Evolutionary conservation across 1,139 yeast species (phyloP).

Genomic region (Geotrichum aggregatum): DNA sequence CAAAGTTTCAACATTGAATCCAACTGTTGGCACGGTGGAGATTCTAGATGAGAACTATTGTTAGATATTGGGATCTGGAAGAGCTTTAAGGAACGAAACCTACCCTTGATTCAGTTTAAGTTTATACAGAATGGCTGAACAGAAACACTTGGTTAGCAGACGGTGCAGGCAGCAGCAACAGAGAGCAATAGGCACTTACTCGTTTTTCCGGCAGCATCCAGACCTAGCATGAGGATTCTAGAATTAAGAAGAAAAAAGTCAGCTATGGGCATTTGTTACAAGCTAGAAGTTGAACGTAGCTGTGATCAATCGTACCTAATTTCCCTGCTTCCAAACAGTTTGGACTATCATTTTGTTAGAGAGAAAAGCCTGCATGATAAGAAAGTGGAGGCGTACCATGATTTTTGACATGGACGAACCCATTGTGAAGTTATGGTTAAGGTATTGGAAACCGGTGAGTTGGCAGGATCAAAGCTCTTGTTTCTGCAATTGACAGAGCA

Average conservation of each 20-base stretch:
- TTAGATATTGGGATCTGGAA: too few relatives aligned
- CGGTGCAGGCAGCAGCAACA: too few relatives aligned
- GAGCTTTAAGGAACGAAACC: slow-evolving; percentile 17
- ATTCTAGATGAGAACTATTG: slow-evolving; percentile 41
- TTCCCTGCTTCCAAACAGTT: slow-evolving; percentile 47
- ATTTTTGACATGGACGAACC: slow-evolving; percentile 49
- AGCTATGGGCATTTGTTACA: not conserved
- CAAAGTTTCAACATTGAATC: slow-evolving; percentile 90
- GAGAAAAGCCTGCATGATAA: not conserved
- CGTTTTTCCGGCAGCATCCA: slow-evolving; percentile 91
- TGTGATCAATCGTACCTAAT: slow-evolving; percentile 32
- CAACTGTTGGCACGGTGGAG: slow-evolving; percentile 89
- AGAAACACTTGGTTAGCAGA: slow-evolving; percentile 5
- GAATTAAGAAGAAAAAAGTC: not conserved
- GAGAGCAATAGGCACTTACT: slow-evolving; percentile 42
- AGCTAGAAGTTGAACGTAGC: too few relatives aligned
- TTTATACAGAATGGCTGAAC: slow-evolving; percentile 57
- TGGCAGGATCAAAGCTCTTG: too few relatives aligned
- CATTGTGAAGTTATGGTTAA: slow-evolving; percentile 33
- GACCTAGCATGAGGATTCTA: slow-evolving; percentile 85
- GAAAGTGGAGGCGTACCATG: slow-evolving; percentile 34
- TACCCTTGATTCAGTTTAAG: slow-evolving; percentile 65
- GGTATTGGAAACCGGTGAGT: not conserved
- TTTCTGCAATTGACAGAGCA: too few relatives aligned
- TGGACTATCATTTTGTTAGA: slow-evolving; percentile 34